Base-by-base conservation (phyloP, 2,329 filamentous ascomycete species). In the Botrytis sinoallii region DNA sequence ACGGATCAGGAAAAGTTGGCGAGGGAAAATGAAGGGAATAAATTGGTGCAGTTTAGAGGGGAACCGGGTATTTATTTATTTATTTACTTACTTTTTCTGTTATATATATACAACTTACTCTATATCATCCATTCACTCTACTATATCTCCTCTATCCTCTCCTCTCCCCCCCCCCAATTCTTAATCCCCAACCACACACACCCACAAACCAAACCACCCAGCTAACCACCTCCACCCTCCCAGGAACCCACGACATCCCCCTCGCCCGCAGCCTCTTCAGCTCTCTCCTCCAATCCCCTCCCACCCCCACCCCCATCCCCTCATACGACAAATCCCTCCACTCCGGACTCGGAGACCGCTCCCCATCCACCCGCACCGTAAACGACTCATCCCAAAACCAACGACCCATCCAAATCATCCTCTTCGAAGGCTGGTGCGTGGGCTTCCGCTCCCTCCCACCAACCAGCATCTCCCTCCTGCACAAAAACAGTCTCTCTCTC, bases 361-460 rank as follows among this genome's bases (percentile, higher is more conserved):
- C 85, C 55, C 79, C 78, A 3, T 78, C 84, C 48, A 92, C 90
- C 89, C 82, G 85, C 55, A 77, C 63, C 1, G 84, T 87, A 16
- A 84, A 85, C 52, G 46, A 68, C 10, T 0, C 48, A 74, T 66
- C 1, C 80, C 82, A 6, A 72, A 44, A 20, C 60, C 75, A 46
- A 60, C 71, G 16, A 1, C 74, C 71, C 10, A 81, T 82, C 38
- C 77, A 83, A 5, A 85, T 92, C 1, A 85, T 93, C 0, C 86
- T 93, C 38, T 91, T 93, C 75, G 91, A 93, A 81, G 91, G 91
- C 2, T 93, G 91, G 91, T 92, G 89, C 80, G 87, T 93, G 3
- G 91, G 91, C 0, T 93, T 93, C 80, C 86, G 87, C 14, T 83
- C 90, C 0, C 82, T 91, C 35, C 78, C 84, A 29, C 81, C 85